phyloP scores from a whole-genome alignment of 2,329 filamentous ascomycete species.

The Zymoseptoria brevis region DNA sequence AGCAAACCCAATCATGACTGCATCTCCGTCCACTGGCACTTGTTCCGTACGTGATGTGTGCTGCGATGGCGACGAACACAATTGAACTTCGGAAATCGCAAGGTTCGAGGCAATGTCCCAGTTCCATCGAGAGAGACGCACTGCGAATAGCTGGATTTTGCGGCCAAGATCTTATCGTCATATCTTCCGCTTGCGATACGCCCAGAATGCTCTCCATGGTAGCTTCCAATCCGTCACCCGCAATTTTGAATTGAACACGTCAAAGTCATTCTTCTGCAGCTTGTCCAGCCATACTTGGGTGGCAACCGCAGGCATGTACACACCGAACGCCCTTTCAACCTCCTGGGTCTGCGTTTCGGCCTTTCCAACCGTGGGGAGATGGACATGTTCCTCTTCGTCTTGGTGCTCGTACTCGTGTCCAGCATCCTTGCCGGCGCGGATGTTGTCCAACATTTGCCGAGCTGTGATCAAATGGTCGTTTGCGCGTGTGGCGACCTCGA shows the following conservation, averaged over 20 bases:
- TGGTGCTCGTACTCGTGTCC: constrained; percentile 87
- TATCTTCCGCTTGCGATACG: constrained; percentile 47
- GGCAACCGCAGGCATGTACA: constrained; percentile 71
- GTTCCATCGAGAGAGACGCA: too few relatives aligned
- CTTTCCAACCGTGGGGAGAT: constrained; percentile 28
- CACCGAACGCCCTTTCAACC: constrained; percentile 62
- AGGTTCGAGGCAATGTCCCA: too few relatives aligned
- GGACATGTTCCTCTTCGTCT: constrained; percentile 61
- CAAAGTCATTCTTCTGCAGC: constrained; percentile 75
- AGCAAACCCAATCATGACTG: not conserved
- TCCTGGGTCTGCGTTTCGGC: constrained; percentile 41
- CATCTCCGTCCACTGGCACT: not conserved
- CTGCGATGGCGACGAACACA: too few relatives aligned
- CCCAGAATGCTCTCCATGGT: constrained; percentile 68
- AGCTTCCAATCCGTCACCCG: constrained; percentile 70
- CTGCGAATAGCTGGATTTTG: too few relatives aligned
- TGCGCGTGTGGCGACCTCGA: constrained; percentile 82
- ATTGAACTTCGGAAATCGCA: too few relatives aligned
- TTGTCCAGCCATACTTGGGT: constrained; percentile 70
- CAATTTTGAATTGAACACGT: constrained; percentile 61
- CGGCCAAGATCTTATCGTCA: constrained; percentile 18
- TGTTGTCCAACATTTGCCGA: constrained; percentile 77
- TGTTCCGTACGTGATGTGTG: not conserved
- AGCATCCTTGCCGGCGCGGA: constrained; percentile 63
- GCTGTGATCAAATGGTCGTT: constrained; percentile 95